Conservation (phyloP, 345 rosid genomes). For the Eucalyptus coolabah region DNA sequence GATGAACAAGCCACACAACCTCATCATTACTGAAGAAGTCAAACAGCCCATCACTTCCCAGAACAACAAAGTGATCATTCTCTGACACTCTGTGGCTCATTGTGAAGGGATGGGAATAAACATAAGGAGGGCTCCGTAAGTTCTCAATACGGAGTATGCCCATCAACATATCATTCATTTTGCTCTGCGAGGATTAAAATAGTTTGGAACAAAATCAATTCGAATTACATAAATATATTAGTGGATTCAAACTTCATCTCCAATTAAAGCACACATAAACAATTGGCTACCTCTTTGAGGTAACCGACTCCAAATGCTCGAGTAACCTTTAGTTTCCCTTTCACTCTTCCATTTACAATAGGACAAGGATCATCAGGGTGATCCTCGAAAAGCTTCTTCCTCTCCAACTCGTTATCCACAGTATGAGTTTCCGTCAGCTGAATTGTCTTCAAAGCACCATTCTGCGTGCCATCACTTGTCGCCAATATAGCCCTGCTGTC, state of each 20-base stretch:
- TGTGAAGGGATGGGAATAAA: slow-evolving; percentile 1
- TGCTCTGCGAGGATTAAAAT: neutral
- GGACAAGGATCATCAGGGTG: slow-evolving; percentile 7
- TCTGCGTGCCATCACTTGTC: neutral
- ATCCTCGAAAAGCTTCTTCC: neutral
- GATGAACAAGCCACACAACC: neutral
- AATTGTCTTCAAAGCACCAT: neutral
- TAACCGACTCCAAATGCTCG: slow-evolving; percentile 11
- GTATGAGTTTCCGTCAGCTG: slow-evolving; percentile 4
- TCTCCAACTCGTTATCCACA: neutral
- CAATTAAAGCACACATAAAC: neutral
- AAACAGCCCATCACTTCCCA: slow-evolving; percentile 8
- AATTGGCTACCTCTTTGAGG: slow-evolving; percentile 3
- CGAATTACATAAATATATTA: neutral
- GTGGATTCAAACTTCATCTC: neutral
- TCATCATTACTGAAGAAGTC: slow-evolving; percentile 9
- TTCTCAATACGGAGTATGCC: slow-evolving; percentile 4
- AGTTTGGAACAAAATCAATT: neutral
- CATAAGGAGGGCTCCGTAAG: slow-evolving; percentile 5
- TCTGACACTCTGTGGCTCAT: slow-evolving; percentile 1
- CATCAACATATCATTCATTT: slow-evolving; percentile 11
- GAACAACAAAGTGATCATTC: slow-evolving; percentile 1
- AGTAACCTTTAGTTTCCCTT: slow-evolving; percentile 8
- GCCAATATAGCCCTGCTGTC: slow-evolving; percentile 11
- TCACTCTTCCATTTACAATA: slow-evolving; percentile 1